These are phyloP conservation scores for Zizania palustris DNA, from an alignment of 202 grass and related monocot genomes.

Conservation along the genomic window DNA sequence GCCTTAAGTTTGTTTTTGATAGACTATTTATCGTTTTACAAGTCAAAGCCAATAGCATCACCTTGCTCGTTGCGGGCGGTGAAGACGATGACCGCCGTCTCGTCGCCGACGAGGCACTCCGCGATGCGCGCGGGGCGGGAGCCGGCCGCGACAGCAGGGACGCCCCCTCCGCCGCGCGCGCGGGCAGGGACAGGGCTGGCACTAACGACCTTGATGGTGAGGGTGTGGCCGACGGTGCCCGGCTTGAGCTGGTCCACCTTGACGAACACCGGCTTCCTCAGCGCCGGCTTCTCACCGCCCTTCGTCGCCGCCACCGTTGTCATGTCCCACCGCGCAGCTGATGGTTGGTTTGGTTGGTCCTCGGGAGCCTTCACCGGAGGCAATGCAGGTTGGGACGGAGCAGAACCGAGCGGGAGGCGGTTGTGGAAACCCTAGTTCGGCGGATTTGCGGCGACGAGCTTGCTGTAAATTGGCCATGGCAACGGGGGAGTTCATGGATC, in stretches of 20 bases:
- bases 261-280: slow-evolving; percentile 53
- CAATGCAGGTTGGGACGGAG: not conserved
- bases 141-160: not conserved
- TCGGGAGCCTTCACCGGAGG: too few relatives aligned
- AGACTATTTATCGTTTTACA: not conserved
- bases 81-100: slow-evolving; percentile 56
- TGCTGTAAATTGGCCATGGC: too few relatives aligned
- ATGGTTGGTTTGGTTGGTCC: too few relatives aligned
- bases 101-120: slow-evolving; percentile 62
- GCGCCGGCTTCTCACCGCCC: slow-evolving; percentile 28
- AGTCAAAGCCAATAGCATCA: slow-evolving; percentile 3
- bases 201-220: slow-evolving; percentile 50
- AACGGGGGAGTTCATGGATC: too few relatives aligned
- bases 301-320: slow-evolving; percentile 8
- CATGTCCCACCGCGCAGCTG: slow-evolving; percentile 11
- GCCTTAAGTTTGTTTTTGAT: too few relatives aligned
- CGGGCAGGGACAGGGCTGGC: slow-evolving; percentile 37
- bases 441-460: not conserved
- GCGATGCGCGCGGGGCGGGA: slow-evolving; percentile 45
- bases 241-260: slow-evolving; percentile 55
- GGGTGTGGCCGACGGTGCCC: slow-evolving; percentile 43
- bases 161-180: slow-evolving; percentile 16
- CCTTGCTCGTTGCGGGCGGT: slow-evolving; percentile 60
- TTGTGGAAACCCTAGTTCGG: slow-evolving; percentile 14
- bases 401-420: not conserved